Evolutionary conservation across 2,329 filamentous ascomycete species (phyloP).

Genomic region (Neophaeococcomyces mojaviensis): DNA sequence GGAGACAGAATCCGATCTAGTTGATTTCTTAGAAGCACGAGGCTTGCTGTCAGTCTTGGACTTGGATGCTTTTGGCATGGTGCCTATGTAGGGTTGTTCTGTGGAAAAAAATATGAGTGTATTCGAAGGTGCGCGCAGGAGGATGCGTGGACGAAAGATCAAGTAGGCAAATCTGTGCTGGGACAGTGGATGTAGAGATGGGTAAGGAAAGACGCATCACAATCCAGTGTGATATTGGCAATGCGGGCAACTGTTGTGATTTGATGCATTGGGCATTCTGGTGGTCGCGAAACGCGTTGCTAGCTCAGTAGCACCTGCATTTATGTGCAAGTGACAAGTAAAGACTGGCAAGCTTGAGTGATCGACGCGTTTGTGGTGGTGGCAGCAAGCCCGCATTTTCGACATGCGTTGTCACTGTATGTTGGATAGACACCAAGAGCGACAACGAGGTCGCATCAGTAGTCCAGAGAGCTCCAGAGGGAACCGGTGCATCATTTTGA

Average conservation of each 20-base stretch:
- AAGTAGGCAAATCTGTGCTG: background rate
- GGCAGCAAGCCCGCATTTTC: conserved; percentile 33
- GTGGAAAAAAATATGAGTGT: conserved; percentile 6
- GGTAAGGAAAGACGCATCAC: too few relatives aligned
- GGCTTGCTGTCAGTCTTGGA: background rate
- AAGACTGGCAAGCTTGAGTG: background rate
- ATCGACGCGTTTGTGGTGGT: conserved; percentile 20
- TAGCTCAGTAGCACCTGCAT: too few relatives aligned
- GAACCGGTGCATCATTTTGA: conserved; percentile 18
- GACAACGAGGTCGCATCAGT: conserved; percentile 17
- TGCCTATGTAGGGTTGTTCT: background rate
- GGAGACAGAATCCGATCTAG: conserved; percentile 21
- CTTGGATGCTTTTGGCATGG: conserved; percentile 1
- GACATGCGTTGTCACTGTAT: conserved; percentile 11
- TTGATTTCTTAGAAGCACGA: background rate
- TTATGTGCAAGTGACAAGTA: too few relatives aligned
- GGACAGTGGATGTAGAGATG: too few relatives aligned
- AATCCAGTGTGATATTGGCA: too few relatives aligned
- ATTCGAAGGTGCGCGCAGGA: background rate
- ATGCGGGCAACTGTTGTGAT: too few relatives aligned
- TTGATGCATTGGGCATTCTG: too few relatives aligned
- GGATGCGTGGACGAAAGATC: background rate
- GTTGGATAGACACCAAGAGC: conserved; percentile 14
- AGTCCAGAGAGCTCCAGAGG: conserved; percentile 14
- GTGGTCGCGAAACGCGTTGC: too few relatives aligned